These are phyloP conservation scores for Xylariaceae sp. DNA, from an alignment of 2,329 filamentous ascomycete species.

Conservation along the genomic window DNA sequence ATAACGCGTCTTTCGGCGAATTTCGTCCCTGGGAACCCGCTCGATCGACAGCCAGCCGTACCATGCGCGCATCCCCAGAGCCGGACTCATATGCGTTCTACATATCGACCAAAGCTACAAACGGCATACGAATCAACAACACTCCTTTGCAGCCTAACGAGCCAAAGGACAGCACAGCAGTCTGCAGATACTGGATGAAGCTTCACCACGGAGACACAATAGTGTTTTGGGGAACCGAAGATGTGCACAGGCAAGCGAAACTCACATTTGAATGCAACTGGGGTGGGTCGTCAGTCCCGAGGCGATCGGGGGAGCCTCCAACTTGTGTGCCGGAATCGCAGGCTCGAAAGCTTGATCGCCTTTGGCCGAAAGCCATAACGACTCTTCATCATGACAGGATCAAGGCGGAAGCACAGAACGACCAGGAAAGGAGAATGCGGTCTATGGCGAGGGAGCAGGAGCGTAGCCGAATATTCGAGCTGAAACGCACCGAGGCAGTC, in stretches of 20 bases:
- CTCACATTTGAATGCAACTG: constrained; percentile 58
- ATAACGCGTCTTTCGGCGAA: constrained; percentile 58
- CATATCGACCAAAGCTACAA: constrained; percentile 77
- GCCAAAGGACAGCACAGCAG: constrained; percentile 53
- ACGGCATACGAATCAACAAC: constrained; percentile 77
- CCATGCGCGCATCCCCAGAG: constrained; percentile 33
- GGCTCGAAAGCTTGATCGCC: constrained; percentile 52
- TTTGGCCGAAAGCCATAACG: constrained; percentile 50
- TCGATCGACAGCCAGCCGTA: constrained; percentile 44
- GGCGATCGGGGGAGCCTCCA: constrained; percentile 41
- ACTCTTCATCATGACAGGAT: constrained; percentile 47
- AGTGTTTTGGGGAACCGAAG: constrained; percentile 64
- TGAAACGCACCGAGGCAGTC: constrained; percentile 49
- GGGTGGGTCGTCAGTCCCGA: constrained; percentile 54
- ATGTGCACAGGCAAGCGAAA: constrained; percentile 44
- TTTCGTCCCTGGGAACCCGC: constrained; percentile 57
- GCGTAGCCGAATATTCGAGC: constrained; percentile 54
- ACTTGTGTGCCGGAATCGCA: constrained; percentile 42
- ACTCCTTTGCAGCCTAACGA: constrained; percentile 63
- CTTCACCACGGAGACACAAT: constrained; percentile 79
- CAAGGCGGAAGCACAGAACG: constrained; percentile 48
- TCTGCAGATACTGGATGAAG: constrained; percentile 66
- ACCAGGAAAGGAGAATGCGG: constrained; percentile 46
- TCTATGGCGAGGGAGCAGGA: constrained; percentile 51
- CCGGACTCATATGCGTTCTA: constrained; percentile 67